Conservation (phyloP, 441 rosid genomes). For the Arabidopsis lyrata region DNA sequence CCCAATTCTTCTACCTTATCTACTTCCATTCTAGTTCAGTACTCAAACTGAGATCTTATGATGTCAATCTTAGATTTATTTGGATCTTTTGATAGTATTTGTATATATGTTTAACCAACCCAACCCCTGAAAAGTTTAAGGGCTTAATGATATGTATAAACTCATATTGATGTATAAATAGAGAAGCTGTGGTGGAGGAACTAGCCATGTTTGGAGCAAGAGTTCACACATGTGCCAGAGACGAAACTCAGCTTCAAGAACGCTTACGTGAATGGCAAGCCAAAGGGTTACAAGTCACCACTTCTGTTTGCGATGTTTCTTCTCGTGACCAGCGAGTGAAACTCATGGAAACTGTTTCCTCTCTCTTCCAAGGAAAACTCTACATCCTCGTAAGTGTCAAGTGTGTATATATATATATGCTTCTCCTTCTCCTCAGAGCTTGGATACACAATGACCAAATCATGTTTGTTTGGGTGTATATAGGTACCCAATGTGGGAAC, state of each 20-base stretch:
- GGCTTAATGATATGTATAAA: not conserved
- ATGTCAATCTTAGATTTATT: not conserved
- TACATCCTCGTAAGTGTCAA: conserved; percentile 50
- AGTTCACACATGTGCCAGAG: conserved; percentile 52
- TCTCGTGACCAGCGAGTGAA: conserved; percentile 41
- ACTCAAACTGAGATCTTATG: not conserved
- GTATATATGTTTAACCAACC: not conserved
- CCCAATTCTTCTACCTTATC: not conserved
- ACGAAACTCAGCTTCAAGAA: conserved; percentile 45
- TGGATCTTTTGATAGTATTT: not conserved
- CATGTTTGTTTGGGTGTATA: not conserved
- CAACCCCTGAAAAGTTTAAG: not conserved
- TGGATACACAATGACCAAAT: not conserved
- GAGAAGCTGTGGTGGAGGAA: conserved; percentile 51
- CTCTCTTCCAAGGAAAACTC: conserved; percentile 51
- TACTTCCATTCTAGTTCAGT: not conserved
- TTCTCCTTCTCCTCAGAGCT: not conserved
- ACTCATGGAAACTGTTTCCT: conserved; percentile 44
- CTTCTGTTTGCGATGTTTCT: conserved; percentile 49
- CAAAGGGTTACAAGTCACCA: conserved; percentile 46
- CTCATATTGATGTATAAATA: not conserved
- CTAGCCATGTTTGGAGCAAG: conserved; percentile 41
- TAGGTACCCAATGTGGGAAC: conserved; percentile 43
- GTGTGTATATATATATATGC: not conserved
- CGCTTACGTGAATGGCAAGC: conserved; percentile 47